Evolutionary conservation across 2,329 filamentous ascomycete genomes (phyloP), one percentile per base, ranked within the genome.

Genomic region (Trichoderma sp.): DNA sequence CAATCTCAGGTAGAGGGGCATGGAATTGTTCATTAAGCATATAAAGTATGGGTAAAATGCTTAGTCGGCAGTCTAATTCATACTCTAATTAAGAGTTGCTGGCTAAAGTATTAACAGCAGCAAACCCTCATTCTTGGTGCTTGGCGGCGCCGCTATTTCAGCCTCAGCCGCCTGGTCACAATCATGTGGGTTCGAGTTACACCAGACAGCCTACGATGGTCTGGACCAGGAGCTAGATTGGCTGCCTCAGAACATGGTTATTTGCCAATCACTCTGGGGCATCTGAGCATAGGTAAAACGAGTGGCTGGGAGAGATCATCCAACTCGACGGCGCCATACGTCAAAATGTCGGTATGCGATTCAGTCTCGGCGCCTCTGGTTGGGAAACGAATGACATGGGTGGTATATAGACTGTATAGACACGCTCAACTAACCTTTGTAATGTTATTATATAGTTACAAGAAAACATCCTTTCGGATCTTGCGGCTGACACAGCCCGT

Each of bases 281-380:
- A 21, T 4, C 27, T 29, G 14, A 19, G 8, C 35, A 47, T 10
- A 43, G 6, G 31, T 8, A 59, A 37, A 60, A 49, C 13, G 21
- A 49, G 47, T 55, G 55, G 31, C 55, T 68, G 57, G 21, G 16
- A 68, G 43, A 43, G 11, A 31, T 55, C 29, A 53, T 68, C 31
- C 24, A 53, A 21, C 56, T 60, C 16, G 31, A 68, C 33, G 29
- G 64, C 31, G 16, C 64, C 7, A 21, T 56, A 16, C 4, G 11
- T 7, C 56, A 24, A 11, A 53, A 6, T 11, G 31, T 53, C 35
- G 33, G 37, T 19, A 60, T 68, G 19, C 21, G 21, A 14, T 60
- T 60, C 16, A 40, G 59, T n/a, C 27, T 59, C 43, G 40, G 19
- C 16, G 16, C 40, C 40, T 10, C 40, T 43, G 5, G 40, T 16